These are phyloP conservation scores for Zasmidium angulare DNA, from an alignment of 2,329 filamentous ascomycete genomes.

Conservation along the genomic window DNA sequence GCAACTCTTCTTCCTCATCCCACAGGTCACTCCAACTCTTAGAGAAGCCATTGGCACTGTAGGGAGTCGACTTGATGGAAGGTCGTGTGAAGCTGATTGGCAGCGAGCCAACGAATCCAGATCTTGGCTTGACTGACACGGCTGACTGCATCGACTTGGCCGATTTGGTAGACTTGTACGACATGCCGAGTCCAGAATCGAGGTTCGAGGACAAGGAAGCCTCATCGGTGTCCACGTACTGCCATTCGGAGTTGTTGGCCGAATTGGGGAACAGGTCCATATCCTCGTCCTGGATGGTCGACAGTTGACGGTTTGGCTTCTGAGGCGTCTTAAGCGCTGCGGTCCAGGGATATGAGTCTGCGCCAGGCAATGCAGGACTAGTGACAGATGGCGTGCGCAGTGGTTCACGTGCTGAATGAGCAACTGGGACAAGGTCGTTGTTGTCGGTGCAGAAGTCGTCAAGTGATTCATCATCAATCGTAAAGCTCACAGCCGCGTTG, in stretches of 20 bases:
- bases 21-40: slow-evolving; percentile 99
- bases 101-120: slow-evolving; percentile 71
- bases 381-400: slow-evolving; percentile 93
- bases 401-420: slow-evolving; percentile 85
- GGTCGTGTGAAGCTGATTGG: slow-evolving; percentile 58
- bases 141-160: slow-evolving; percentile 28
- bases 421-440: slow-evolving; percentile 71
- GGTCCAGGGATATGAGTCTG: slow-evolving; percentile 89
- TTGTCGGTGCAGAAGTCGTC: slow-evolving; percentile 86
- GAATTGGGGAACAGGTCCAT: slow-evolving; percentile 86
- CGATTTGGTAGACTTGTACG: slow-evolving; percentile 69
- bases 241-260: slow-evolving; percentile 62
- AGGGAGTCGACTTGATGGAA: slow-evolving; percentile 62
- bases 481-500: slow-evolving; percentile 81
- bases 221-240: slow-evolving; percentile 74
- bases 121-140: slow-evolving; percentile 64
- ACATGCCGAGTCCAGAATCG: slow-evolving; percentile 77
- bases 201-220: slow-evolving; percentile 81
- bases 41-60: slow-evolving; percentile 60
- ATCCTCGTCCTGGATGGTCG: slow-evolving; percentile 76
- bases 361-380: slow-evolving; percentile 71
- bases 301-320: slow-evolving; percentile 75
- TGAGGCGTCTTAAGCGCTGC: slow-evolving; percentile 75
- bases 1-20: slow-evolving; percentile 85
- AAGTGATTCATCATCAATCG: slow-evolving; percentile 83